Evolutionary conservation across 805 yeast species (phyloP), one percentile per base, ranked within the genome.

Genomic region (Alloascoidea africana): DNA sequence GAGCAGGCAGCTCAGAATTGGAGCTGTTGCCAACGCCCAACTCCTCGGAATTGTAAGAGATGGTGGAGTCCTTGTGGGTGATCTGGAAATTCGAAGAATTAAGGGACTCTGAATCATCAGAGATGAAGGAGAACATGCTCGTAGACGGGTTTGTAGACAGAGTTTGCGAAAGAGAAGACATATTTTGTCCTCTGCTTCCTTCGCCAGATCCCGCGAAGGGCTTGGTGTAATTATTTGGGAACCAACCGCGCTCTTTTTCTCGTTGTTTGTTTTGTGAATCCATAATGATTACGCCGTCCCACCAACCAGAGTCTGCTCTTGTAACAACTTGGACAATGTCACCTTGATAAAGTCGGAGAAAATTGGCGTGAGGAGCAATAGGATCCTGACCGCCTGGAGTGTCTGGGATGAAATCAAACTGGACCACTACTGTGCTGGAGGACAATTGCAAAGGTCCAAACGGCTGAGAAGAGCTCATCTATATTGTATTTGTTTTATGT

Each of bases 351-450:
- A 80, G 55, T 16, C 68, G 66, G 33, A 79, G 56, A 34, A 72
- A 66, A 32, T 68, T 65, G 1, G 30, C 30, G 8, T 8, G 30
- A 23, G n/a, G 30, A 23, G 13, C 30, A n/a, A 23, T 23, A 23
- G 30, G n/a, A 8, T 23, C 30, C 13, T n/a, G 8, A 23, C 30
- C 30, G n/a, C 8, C n/a, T n/a, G 71, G 60, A 39, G 64, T 66
- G 2, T 70, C 70, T 3, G 71, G 66, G 14, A 65, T 68, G 50
- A 65, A 74, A 41, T 71, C 76, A 42, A 70, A 67, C 11, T 71
- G 53, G 3, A 73, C 82, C 5, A 66, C 65, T 4, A 75, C 83
- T 1, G 76, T 70, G 42, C 73, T 82, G 5, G 73, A 51, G 39
- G n/a, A n/a, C n/a, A 19, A 3, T 19, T 34, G 4, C 17, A 13